Evolutionary conservation across 2,329 filamentous ascomycete species (phyloP).

Genomic region (Exophiala spinifera): DNA sequence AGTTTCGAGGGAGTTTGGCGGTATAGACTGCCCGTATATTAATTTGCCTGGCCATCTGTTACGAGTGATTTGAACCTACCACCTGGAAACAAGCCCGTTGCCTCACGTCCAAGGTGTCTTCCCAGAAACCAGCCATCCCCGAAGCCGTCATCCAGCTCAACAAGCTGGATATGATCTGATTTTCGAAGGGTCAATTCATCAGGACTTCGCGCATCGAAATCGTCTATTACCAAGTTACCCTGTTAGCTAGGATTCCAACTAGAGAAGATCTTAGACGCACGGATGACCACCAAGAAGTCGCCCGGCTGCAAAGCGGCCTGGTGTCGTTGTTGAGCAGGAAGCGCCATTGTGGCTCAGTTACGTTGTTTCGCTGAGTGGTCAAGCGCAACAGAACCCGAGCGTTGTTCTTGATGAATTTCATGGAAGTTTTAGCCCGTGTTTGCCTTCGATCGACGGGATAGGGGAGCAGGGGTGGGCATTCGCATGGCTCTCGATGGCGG

Average conservation of each 20-base stretch:
- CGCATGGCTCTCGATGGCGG: conserved; percentile 11
- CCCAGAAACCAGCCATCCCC: conserved; percentile 65
- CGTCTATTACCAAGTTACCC: conserved; percentile 57
- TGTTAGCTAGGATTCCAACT: conserved; percentile 13
- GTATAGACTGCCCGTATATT: conserved; percentile 26
- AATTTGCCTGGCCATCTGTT: not conserved
- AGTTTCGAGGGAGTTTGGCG: conserved; percentile 25
- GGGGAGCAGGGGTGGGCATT: conserved; percentile 8
- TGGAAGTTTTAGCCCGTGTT: not conserved
- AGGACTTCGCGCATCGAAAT: conserved; percentile 85
- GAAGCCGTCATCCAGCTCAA: conserved; percentile 65
- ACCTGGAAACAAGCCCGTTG: conserved; percentile 48
- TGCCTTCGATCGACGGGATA: conserved; percentile 9
- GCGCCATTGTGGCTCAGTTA: conserved; percentile 32
- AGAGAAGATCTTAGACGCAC: conserved; percentile 35
- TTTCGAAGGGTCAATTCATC: conserved; percentile 89
- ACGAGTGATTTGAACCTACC: conserved; percentile 34
- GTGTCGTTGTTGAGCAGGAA: conserved; percentile 34
- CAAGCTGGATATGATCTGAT: conserved; percentile 62
- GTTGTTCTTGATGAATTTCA: not conserved
- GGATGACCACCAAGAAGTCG: conserved; percentile 45
- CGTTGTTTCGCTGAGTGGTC: not conserved
- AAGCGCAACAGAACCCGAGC: conserved; percentile 1
- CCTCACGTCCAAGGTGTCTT: conserved; percentile 42
- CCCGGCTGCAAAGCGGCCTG: conserved; percentile 35